phyloP scores from a whole-genome alignment of 2,329 filamentous ascomycete species.

The Aotearoamyces nothofagi region DNA sequence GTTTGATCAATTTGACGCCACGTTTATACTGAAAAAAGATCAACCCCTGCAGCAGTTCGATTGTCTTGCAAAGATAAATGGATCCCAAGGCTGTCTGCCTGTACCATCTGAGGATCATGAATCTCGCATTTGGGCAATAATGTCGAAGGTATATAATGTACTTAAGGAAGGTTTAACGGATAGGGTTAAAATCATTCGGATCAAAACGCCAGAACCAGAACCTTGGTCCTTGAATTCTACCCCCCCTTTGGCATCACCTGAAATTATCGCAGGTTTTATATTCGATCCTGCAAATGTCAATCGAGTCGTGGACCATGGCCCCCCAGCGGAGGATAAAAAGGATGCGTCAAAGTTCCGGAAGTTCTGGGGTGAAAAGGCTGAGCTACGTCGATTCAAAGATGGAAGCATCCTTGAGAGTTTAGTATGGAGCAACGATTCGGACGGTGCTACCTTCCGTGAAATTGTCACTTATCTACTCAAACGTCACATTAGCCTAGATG shows the following conservation, averaged over 20 bases:
- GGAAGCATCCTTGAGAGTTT: conserved; percentile 87
- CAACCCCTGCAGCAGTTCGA: conserved; percentile 41
- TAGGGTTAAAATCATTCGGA: conserved; percentile 52
- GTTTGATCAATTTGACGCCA: conserved; percentile 67
- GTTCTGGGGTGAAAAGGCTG: conserved; percentile 92
- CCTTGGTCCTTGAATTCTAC: conserved; percentile 32
- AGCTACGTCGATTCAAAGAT: conserved; percentile 87
- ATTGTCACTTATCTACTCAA: conserved; percentile 60
- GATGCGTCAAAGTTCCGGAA: conserved; percentile 68
- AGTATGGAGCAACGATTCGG: conserved; percentile 58
- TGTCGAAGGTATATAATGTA: conserved; percentile 43
- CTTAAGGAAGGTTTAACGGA: conserved; percentile 62
- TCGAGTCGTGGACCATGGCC: conserved; percentile 76
- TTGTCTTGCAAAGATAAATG: conserved; percentile 21
- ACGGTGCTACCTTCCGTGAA: conserved; percentile 56
- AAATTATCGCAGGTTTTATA: conserved; percentile 49
- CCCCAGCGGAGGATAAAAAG: conserved; percentile 70
- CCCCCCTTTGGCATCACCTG: conserved; percentile 17
- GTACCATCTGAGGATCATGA: conserved; percentile 1
- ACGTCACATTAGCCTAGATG: conserved; percentile 48
- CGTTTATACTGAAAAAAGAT: conserved; percentile 57
- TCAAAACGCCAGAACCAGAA: conserved; percentile 26
- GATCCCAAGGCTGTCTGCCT: too few relatives aligned
- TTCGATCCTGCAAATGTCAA: conserved; percentile 59
- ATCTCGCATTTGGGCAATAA: conserved; percentile 20